Evolutionary conservation across 2,329 filamentous ascomycete genomes (phyloP).

Genomic region (Claviceps maximensis): DNA sequence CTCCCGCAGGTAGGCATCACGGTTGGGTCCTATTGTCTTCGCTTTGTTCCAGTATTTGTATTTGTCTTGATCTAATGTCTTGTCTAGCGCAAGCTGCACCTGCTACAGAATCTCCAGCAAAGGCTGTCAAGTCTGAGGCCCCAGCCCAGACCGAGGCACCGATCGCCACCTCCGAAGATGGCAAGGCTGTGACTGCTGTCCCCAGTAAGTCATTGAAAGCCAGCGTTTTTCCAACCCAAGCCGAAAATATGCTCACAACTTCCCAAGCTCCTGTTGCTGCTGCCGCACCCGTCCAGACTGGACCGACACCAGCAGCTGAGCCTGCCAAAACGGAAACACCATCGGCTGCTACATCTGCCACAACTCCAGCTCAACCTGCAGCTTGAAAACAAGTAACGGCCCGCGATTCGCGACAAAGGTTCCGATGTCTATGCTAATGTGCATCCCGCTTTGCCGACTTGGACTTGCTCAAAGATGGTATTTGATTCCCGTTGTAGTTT

Average conservation of each 20-base stretch:
- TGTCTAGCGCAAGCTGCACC: slow-evolving; percentile 13
- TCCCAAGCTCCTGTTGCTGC: slow-evolving; percentile 4
- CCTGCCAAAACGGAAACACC: slow-evolving; percentile 16
- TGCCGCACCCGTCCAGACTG: slow-evolving; percentile 1
- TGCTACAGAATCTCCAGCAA: slow-evolving; percentile 6
- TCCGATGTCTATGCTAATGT: neutral
- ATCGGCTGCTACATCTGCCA: slow-evolving; percentile 8
- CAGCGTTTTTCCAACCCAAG: too few relatives aligned
- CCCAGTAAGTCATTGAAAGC: neutral
- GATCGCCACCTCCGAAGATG: neutral
- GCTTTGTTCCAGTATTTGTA: too few relatives aligned
- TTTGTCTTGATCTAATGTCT: neutral
- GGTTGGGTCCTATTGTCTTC: neutral
- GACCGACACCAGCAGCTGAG: slow-evolving; percentile 8
- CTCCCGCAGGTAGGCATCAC: slow-evolving; percentile 17
- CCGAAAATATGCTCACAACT: neutral
- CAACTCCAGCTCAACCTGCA: neutral
- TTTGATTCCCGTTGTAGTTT: slow-evolving; percentile 3
- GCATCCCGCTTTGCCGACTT: neutral
- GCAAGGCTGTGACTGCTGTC: slow-evolving; percentile 1
- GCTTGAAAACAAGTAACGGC: neutral
- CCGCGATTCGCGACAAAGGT: neutral
- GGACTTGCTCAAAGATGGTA: neutral
- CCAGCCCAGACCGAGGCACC: neutral
- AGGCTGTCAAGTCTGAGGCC: neutral